Base-by-base conservation (phyloP, 2,329 filamentous ascomycete species). In the Elsinoe australis region DNA sequence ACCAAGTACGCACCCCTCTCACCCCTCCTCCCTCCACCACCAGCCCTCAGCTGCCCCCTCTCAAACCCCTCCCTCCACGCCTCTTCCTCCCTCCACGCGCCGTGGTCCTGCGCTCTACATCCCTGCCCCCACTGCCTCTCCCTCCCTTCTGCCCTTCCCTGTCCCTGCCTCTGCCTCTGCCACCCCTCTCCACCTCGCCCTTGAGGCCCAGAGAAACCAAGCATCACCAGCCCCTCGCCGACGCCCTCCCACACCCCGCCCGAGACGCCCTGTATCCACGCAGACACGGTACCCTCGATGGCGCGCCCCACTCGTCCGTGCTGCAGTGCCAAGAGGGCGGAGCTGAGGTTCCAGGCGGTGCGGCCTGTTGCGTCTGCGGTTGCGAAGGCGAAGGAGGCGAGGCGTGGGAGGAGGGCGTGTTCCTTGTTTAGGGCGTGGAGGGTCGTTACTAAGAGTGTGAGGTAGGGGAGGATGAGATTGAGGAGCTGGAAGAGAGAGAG, bases 211-310 rank as follows among this genome's bases (percentile, higher is more conserved):
- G n/a, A n/a, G n/a, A 55, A 51, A 2, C 71, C 70, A 39, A 76
- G 52, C 33, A 72, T 64, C 15, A 64, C 59, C 61, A 79, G 67
- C 0, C 76, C 76, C 52, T 79, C 72, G 1, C 70, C 71, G 28
- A 71, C 67, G 4, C 83, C 81, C 55, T 86, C 80, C 56, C 79
- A 78, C 33, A 87, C 67, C 0, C 83, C 84, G 10, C 79, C 80
- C 1, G 78, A 73, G 44, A 87, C 66, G 15, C 79, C 76, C 53
- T 81, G 73, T 1, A 83, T 63, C 57, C 79, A 74, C 78, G 82
- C 87, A 2, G 73, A 61, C 2, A 74, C 71, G 7, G 76, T 58
- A 24, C 77, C 74, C 14, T 74, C 70, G 17, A 85, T 59, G 2
- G 71, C 67, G 52, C 78, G 71, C 0, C 80, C 80, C n/a, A 84